These are phyloP conservation scores for Pulveroboletus sp. DNA, from an alignment of 768 basidiomycete species.

Conservation along the genomic window DNA sequence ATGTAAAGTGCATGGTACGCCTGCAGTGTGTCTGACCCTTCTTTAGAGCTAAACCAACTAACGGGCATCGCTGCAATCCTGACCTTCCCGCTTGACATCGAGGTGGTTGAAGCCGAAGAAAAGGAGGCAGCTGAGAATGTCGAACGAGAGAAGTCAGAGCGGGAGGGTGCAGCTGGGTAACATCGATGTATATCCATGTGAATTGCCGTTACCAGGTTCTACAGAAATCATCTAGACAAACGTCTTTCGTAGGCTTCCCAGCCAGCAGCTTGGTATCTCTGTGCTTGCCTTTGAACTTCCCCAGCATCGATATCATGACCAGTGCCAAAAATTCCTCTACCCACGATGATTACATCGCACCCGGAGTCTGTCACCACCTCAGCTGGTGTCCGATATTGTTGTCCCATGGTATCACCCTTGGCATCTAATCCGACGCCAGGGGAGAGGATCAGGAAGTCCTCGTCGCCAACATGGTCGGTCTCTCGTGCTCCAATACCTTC, in stretches of 20 bases:
- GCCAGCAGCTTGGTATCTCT: conserved; percentile 79
- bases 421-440: conserved; percentile 87
- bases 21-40: neutral
- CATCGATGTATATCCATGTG: neutral
- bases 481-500: conserved; percentile 51
- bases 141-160: conserved; percentile 14
- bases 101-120: conserved; percentile 94
- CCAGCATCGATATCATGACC: conserved; percentile 38
- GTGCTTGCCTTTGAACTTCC: conserved; percentile 61
- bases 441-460: conserved; percentile 89
- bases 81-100: conserved; percentile 93
- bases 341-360: conserved; percentile 97
- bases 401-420: conserved; percentile 85
- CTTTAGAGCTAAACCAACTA: conserved; percentile 87
- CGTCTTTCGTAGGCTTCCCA: conserved; percentile 88
- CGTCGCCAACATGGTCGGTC: conserved; percentile 36
- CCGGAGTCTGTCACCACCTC: conserved; percentile 80
- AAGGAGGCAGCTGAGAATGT: conserved; percentile 59
- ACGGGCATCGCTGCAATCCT: conserved; percentile 95
- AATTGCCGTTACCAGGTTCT: too few species aligned
- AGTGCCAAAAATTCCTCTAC: conserved; percentile 87
- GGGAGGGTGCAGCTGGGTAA: conserved; percentile 6
- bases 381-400: conserved; percentile 90
- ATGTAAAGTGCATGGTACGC: conserved; percentile 30
- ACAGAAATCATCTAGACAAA: conserved; percentile 13